Evolutionary conservation across 345 rosid genomes (phyloP), one percentile per base, ranked within the genome.

Genomic region (Lumnitzera racemosa): DNA sequence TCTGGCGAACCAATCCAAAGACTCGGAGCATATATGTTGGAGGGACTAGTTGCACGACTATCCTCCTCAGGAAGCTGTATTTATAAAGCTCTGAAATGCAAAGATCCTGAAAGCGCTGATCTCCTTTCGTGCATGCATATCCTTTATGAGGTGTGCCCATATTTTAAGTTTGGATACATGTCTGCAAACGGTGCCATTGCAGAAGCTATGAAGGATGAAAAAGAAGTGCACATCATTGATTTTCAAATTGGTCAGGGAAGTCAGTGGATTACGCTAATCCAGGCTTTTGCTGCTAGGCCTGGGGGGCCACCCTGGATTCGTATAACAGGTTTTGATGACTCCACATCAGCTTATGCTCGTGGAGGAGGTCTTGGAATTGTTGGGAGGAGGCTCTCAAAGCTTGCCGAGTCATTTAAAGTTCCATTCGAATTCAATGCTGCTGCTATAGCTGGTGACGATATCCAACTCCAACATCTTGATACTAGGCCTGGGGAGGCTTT

Each of bases 131-230:
- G 85, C 70, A 81, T 89, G 84, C 81, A 80, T 70, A 76, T 86
- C 63, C 81, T 89, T 24, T 84, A 89, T 27, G 96, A 89, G 80
- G 91, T 86, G 47, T 91, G 98, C 43, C 96, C 98, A 17, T 91
- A 86, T 76, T 81, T 91, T 72, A 91, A 88, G 67, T 91, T 91
- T 23, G 96, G 98, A 0, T 91, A 88, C 80, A 88, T 91, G 90
- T 88, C 98, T 27, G 96, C 95, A 4, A 91, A 88, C 63, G 98
- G 98, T 55, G 98, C 98, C 1, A 83, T 91, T 24, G 98, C 98
- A 13, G 96, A 88, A 73, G 98, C 96, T 69, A 86, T 88, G 95
- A 91, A 88, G 73, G 82, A 84, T 59, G 96, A 88, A 61, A 74
- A 80, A 56, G 71, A 76, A 67, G 90, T 91, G 51, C 96, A 91